Evolutionary conservation across 2,329 filamentous ascomycete species (phyloP), one percentile per base, ranked within the genome.

Genomic region (Apiospora aurea): DNA sequence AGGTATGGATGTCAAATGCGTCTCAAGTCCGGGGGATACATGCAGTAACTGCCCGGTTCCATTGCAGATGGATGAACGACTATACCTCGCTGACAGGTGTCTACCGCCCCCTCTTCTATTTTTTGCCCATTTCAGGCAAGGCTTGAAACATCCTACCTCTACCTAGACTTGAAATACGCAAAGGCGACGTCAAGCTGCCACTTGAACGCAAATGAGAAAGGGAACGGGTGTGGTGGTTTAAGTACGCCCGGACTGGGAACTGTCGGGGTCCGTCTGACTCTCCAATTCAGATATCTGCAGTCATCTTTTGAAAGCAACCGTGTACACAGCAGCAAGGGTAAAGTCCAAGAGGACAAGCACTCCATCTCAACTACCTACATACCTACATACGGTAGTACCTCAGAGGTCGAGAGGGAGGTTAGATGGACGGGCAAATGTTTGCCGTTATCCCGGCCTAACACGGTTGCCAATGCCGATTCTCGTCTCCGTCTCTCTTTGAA

Each of bases 391-490:
- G 26, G 26, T 29, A 51, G n/a, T 24, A 11, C 11, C 49, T 51
- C 24, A 4, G 11, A 26, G n/a, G 47, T 49, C 49, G 18, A 8
- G 21, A 18, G 53, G 26, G 29, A 14, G 16, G 38, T 18, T 61
- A 34, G 6, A 18, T 34, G 7, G 24, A 18, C 51, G 51, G 51
- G 51, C 14, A 34, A 57, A 57, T 24, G 11, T 41, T 4, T 24
- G 57, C n/a, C 34, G 41, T 64, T 10, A 18, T 41, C 57, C 57
- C 57, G 18, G 21, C 34, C 29, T 24, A n/a, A 41, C 10, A 41
- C 29, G 10, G 53, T 61, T n/a, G 57, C 34, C 57, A 64, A 41
- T 41, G 57, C 29, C 57, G 57, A 41, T n/a, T 64, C 10, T 64
- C 57, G 4, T 41, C 34, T 41, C 57, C 57, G 57, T 41, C 41